phyloP scores from a whole-genome alignment of 1,284 basidiomycete genomes.

The Afroboletus lepidellus region DNA sequence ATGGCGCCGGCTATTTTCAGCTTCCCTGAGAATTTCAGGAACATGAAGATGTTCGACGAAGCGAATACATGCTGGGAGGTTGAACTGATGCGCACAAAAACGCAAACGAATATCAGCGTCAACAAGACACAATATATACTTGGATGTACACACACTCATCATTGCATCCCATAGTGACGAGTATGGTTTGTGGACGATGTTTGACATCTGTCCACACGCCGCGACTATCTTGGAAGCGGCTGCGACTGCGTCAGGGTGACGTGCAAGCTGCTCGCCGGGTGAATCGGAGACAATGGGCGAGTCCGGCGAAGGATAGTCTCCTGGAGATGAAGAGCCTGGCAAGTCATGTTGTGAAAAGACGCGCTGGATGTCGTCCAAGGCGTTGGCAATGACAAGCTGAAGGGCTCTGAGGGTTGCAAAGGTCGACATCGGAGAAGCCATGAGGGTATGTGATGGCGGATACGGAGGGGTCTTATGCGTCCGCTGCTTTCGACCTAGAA shows the following conservation, averaged over 20 bases:
- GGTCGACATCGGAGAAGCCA: slow-evolving; percentile 39
- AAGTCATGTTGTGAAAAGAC: slow-evolving; percentile 41
- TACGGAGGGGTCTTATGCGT: no score
- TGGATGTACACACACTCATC: slow-evolving; percentile 52
- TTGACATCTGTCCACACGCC: slow-evolving; percentile 62
- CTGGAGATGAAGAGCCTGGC: slow-evolving; percentile 4
- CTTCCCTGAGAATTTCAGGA: slow-evolving; percentile 63
- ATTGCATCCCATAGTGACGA: slow-evolving; percentile 63
- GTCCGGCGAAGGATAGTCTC: slow-evolving; percentile 66
- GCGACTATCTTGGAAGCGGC: slow-evolving; percentile 64
- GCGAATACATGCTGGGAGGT: slow-evolving; percentile 67
- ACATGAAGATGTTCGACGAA: slow-evolving; percentile 66
- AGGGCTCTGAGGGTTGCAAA: slow-evolving; percentile 62
- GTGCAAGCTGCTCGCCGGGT: slow-evolving; percentile 50
- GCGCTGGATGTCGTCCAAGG: slow-evolving; percentile 64
- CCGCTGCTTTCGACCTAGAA: no score
- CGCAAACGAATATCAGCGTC: not conserved
- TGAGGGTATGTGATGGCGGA: slow-evolving; percentile 14
- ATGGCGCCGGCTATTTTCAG: slow-evolving; percentile 36
- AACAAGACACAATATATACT: not conserved
- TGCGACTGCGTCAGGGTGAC: slow-evolving; percentile 54
- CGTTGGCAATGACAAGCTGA: slow-evolving; percentile 63
- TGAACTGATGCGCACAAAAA: slow-evolving; percentile 47
- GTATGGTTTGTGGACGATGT: slow-evolving; percentile 64
- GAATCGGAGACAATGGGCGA: slow-evolving; percentile 45